Conservation (phyloP, 2,329 filamentous ascomycete species). For the Xylaria hypoxylon region DNA sequence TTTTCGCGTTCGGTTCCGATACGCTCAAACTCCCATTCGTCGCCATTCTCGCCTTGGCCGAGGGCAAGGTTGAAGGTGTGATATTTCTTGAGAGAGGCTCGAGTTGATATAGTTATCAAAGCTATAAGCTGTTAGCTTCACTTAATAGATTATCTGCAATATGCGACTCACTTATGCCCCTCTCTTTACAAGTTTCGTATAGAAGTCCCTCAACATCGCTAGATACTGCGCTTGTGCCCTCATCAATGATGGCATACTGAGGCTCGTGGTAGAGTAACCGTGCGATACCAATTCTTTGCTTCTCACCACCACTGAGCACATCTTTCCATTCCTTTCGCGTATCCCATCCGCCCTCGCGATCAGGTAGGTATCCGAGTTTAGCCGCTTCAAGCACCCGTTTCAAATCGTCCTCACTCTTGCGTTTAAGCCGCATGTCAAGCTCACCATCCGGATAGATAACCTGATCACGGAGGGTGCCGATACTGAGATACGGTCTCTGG, state of each 20-base stretch:
- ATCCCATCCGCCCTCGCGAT: slow-evolving; percentile 96
- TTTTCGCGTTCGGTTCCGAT: slow-evolving; percentile 96
- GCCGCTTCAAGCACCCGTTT: slow-evolving; percentile 84
- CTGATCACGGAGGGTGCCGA: slow-evolving; percentile 93
- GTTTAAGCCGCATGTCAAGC: slow-evolving; percentile 88
- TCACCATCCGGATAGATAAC: slow-evolving; percentile 98
- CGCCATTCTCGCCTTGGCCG: slow-evolving; percentile 81
- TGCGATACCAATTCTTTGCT: slow-evolving; percentile 94
- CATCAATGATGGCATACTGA: slow-evolving; percentile 92
- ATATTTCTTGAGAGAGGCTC: slow-evolving; percentile 94
- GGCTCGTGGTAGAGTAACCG: slow-evolving; percentile 94
- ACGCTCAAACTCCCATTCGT: slow-evolving; percentile 90
- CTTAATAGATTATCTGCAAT: neutral
- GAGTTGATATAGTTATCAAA: slow-evolving; percentile 93
- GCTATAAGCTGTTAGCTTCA: slow-evolving; percentile 61
- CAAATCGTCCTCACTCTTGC: slow-evolving; percentile 82
- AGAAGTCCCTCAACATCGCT: slow-evolving; percentile 93
- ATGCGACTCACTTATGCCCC: slow-evolving; percentile 81
- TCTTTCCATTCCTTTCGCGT: slow-evolving; percentile 99
- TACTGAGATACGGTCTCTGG: slow-evolving; percentile 90
- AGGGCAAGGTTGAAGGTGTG: slow-evolving; percentile 92
- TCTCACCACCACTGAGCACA: slow-evolving; percentile 95
- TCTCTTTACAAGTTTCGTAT: slow-evolving; percentile 93
- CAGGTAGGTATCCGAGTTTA: slow-evolving; percentile 86
- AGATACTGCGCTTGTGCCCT: slow-evolving; percentile 93